Evolutionary conservation across 306 rosid genomes (phyloP), one percentile per base, ranked within the genome.

Genomic region (Glycine tomentella): DNA sequence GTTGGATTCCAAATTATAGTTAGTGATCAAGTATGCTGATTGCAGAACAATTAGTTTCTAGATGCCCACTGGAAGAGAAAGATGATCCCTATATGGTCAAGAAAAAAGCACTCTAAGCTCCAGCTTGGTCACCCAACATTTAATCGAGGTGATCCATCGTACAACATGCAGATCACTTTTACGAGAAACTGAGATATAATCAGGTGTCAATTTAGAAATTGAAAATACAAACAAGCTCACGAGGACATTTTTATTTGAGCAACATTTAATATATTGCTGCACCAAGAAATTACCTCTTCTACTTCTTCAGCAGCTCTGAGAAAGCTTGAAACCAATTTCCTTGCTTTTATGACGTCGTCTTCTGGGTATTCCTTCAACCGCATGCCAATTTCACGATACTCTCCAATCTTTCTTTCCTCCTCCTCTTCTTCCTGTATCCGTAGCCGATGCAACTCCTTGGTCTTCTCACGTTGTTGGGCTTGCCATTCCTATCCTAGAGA

Each of bases 221-320:
- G 42, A 53, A 86, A 62, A 78, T 34, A 78, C 55, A 58, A n/a
- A 14, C 7, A 10, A 77, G 20, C 12, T 67, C 9, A 67, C 7
- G 38, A 56, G 53, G 71, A 59, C 71, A 69, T 44, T 50, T 31
- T 36, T 6, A 57, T 55, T 75, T 40, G 36, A 14, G 20, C 31
- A 2, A 25, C 5, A 74, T 42, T 52, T 10, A 63, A 46, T 38
- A 75, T 3, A 71, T 59, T 17, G 33, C 48, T 58, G 34, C 58
- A 20, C 36, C 73, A 78, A 74, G 66, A 53, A 68, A 74, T 77
- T 86, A 93, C 99, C 97, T 91, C 93, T 88, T 95, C 99, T 74
- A 95, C 96, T 89, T 95, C 98, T 76, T 95, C 99, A 38, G 88
- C 92, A 10, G 98, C 88, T 83, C 84, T 88, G 57, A 95, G 83